phyloP scores from a whole-genome alignment of 306 rosid species.

The peach (Prunus persica) region Prunus_persica_NCBIv2 NC_034011.1:26506501-26507000 shows the following conservation, averaged over 20 bases:
- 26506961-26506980: background rate
- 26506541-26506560: too few relatives aligned
- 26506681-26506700: too few relatives aligned
- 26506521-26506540: too few relatives aligned
- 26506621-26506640: too few relatives aligned
- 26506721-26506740: conserved; percentile 72
- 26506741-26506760: conserved; percentile 70
- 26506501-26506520: too few relatives aligned
- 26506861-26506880: background rate
- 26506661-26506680: too few relatives aligned
- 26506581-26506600: too few relatives aligned
- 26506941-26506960: background rate
- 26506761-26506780: conserved; percentile 67
- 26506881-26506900: background rate
- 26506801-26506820: conserved; percentile 82
- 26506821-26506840: conserved; percentile 97
- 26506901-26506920: background rate
- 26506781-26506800: conserved; percentile 73
- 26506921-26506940: background rate
- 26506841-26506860: conserved; percentile 81
- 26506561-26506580: too few relatives aligned
- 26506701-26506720: too few relatives aligned
- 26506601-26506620: too few relatives aligned
- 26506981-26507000: background rate
- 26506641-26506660: too few relatives aligned